Evolutionary conservation across 2,329 filamentous ascomycete genomes (phyloP), one percentile per base, ranked within the genome.

Genomic region (Epichloe hybrida): DNA sequence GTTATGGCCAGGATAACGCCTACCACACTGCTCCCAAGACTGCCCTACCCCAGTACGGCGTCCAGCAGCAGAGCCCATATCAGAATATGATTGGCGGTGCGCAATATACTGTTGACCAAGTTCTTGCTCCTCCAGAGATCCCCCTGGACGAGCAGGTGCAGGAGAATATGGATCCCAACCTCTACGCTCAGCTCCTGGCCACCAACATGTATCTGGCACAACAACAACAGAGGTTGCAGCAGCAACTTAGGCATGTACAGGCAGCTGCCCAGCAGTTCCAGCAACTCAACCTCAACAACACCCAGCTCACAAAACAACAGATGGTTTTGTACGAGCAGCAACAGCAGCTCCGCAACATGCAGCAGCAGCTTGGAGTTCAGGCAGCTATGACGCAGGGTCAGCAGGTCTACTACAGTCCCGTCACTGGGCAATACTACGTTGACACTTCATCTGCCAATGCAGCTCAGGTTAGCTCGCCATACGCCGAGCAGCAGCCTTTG

Each of bases 211-310:
- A 94, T 63, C 77, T 98, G 48, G 88, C 89, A 40, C 88, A 95
- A 64, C 90, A 95, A 69, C 91, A 97, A 70, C 89, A 95, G 71
- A 85, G 87, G 56, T 80, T 97, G 49, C 90, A 97, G 70, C 90
- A 96, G 70, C 89, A 97, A 70, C 77, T 97, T 57, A 80, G 88
- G 58, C 86, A 74, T 57, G 81, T 96, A 23, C 93, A 91, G 61
- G 82, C 83, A 49, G 86, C 86, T 38, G 85, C 88, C 53, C 86
- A 89, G 68, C 86, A 90, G 67, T 86, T 90, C 62, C 85, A 89
- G 65, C 81, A 80, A 57, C 72, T 95, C 69, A 88, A 76, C 66
- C 65, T 95, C 53, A 83, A 76, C 62, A 51, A 70, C 49, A 61
- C 67, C 6, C 70, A 70, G 60, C 66, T 72, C 51, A 66, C 68